Base-by-base conservation (phyloP, 331 rosid species). In the Malus hybrid region DNA sequence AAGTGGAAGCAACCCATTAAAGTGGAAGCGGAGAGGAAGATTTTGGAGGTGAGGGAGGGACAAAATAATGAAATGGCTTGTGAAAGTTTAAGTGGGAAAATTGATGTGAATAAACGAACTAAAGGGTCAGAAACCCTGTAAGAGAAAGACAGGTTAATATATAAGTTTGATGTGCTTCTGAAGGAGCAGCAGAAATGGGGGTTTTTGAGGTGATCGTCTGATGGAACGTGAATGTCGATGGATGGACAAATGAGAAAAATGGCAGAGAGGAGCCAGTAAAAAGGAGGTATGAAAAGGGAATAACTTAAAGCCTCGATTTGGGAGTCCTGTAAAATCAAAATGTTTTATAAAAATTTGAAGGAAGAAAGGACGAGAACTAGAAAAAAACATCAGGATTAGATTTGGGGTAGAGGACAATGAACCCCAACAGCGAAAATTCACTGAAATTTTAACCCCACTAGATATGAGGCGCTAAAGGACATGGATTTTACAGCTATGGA, bases 211-310 rank as follows among this genome's bases (percentile, higher is more conserved):
- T 79, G 97, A 87, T 78, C 80, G 42, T 36, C 42, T 36, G 42
- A 42, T 42, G 48, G 48, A 42, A 42, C 14, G 48, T 42, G 48
- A 1, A 42, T 3, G 88, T 88, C 77, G 88, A 86, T 73, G 78
- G 96, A 83, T 82, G 84, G 93, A 82, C 89, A 90, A 84, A 89
- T 75, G 78, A 85, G 89, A 83, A 79, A 87, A 75, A 42, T 42
- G 83, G 86, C 85, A 83, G 92, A 66, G 75, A 78, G 81, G 73
- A 79, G 80, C 61, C 70, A 80, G 82, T 77, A 55, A 46, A 65
- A 62, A 56, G 44, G 76, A 68, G 66, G 50, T 77, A 79, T 75
- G 66, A 78, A 90, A 81, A 79, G 70, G 84, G 85, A 81, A 79
- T 75, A 50, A 78, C 66, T 75, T 14, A 75, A 63, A 77, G n/a